Conservation (phyloP, 768 basidiomycete species). For the Leccinum pellstonianum region DNA sequence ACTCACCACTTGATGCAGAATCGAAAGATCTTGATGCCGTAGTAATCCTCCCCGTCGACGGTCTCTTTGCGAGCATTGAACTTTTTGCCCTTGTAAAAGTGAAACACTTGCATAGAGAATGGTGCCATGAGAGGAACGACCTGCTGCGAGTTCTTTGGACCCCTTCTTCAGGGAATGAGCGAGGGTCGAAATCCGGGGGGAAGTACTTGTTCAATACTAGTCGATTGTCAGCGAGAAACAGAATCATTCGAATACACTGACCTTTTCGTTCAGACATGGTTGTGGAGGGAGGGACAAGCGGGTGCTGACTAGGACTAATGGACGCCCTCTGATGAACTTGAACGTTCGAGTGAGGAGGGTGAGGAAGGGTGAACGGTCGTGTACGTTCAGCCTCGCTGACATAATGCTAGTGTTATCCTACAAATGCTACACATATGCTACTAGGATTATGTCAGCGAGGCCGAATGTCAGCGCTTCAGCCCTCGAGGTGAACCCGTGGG, state of each 20-base stretch:
- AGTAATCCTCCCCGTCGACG: conserved; percentile 95
- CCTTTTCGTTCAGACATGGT: conserved; percentile 87
- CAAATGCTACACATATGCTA: too few species aligned
- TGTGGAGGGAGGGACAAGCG: conserved; percentile 1
- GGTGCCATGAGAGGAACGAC: conserved; percentile 99
- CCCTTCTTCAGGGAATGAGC: conserved; percentile 88
- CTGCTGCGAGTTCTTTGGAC: conserved; percentile 93
- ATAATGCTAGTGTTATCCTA: too few species aligned
- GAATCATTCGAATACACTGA: conserved; percentile 15
- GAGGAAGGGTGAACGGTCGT: too few species aligned
- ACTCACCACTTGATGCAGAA: conserved; percentile 88
- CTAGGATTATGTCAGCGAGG: too few species aligned
- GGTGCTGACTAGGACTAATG: too few species aligned
- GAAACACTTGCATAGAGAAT: conserved; percentile 80
- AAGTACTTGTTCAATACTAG: conserved; percentile 93
- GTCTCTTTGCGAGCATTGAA: conserved; percentile 99
- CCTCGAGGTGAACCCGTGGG: too few species aligned
- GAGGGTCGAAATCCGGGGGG: conserved; percentile 98
- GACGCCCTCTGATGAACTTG: too few species aligned
- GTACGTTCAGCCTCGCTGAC: too few species aligned
- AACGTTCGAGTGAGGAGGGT: too few species aligned
- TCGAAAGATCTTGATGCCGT: conserved; percentile 95
- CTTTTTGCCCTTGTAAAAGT: conserved; percentile 96
- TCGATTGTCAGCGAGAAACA: conserved; percentile 7
- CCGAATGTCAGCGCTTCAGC: too few species aligned